phyloP scores from a whole-genome alignment of 202 grass and related monocot genomes.

The Elaeis oleifera region DNA sequence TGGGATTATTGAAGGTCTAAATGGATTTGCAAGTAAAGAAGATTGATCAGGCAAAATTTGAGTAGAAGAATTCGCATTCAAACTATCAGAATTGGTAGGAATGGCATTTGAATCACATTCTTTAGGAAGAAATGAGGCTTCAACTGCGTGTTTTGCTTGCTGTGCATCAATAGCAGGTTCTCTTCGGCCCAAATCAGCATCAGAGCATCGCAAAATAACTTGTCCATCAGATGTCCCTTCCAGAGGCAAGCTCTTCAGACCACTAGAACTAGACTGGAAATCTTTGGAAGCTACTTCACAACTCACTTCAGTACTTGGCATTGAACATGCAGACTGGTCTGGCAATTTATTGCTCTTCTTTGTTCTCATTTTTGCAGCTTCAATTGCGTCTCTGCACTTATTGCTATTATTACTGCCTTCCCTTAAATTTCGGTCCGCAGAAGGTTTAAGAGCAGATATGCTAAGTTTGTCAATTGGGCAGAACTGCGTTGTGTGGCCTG shows the following conservation, averaged over 20 bases:
- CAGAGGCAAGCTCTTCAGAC: constrained; percentile 17
- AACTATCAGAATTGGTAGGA: constrained; percentile 20
- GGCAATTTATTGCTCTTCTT: constrained; percentile 18
- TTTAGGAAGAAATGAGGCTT: constrained; percentile 5
- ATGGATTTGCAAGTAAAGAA: constrained; percentile 29
- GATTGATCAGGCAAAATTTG: constrained; percentile 22
- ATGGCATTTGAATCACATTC: constrained; percentile 8
- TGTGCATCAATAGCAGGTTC: constrained; percentile 1
- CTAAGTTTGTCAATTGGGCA: constrained; percentile 45
- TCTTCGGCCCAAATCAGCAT: constrained; percentile 12
- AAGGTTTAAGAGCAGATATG: constrained; percentile 43
- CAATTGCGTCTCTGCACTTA: constrained; percentile 19
- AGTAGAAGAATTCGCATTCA: constrained; percentile 15
- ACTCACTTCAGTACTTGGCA: constrained; percentile 26
- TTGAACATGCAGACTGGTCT: constrained; percentile 30
- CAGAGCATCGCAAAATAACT: constrained; percentile 5
- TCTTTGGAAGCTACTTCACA: constrained; percentile 24
- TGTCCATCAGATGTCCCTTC: constrained; percentile 16
- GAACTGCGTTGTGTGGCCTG: constrained; percentile 52
- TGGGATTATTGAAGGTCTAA: constrained; percentile 48
- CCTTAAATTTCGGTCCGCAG: constrained; percentile 41
- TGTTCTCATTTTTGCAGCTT: constrained; percentile 23
- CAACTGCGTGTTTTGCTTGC: constrained; percentile 6
- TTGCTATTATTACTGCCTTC: constrained; percentile 36
- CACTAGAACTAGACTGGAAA: constrained; percentile 16